Evolutionary conservation across 345 rosid genomes (phyloP).

Genomic region (Syzygium aromaticum): DNA sequence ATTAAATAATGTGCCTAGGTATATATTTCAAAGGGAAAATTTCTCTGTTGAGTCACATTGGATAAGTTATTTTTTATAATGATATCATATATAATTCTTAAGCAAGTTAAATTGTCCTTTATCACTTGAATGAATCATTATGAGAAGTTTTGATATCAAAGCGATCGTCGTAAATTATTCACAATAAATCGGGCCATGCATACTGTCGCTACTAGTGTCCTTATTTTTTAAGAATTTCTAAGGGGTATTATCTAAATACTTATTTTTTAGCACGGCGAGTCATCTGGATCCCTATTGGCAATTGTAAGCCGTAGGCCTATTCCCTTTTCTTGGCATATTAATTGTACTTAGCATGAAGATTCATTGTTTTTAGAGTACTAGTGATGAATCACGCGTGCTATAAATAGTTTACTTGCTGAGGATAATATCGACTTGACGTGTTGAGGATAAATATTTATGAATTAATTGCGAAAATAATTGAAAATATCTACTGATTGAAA

Average conservation of each 20-base stretch:
- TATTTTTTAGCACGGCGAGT: neutral
- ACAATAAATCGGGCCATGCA: rapidly evolving
- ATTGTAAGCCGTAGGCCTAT: neutral
- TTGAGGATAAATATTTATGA: too few species aligned
- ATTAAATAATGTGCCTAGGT: neutral
- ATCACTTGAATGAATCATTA: rapidly evolving
- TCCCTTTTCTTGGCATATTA: neutral
- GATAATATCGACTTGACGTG: too few species aligned
- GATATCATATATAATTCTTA: neutral
- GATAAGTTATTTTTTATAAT: too few species aligned
- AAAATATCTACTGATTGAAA: neutral
- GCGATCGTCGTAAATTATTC: neutral
- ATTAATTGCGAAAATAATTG: neutral
- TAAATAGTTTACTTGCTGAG: too few species aligned
- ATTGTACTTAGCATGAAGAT: neutral
- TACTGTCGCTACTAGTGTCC: neutral
- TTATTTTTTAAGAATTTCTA: neutral
- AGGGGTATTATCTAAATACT: neutral
- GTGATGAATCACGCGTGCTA: neutral
- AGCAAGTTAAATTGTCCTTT: rapidly evolving
- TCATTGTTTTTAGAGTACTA: neutral
- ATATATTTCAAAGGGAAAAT: neutral
- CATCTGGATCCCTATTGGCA: neutral
- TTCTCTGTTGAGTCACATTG: neutral
- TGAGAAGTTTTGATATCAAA: neutral